Evolutionary conservation across 106 monocot species (phyloP), one percentile per base, ranked within the genome.

Genomic region (Platanthera guangdongensis): DNA sequence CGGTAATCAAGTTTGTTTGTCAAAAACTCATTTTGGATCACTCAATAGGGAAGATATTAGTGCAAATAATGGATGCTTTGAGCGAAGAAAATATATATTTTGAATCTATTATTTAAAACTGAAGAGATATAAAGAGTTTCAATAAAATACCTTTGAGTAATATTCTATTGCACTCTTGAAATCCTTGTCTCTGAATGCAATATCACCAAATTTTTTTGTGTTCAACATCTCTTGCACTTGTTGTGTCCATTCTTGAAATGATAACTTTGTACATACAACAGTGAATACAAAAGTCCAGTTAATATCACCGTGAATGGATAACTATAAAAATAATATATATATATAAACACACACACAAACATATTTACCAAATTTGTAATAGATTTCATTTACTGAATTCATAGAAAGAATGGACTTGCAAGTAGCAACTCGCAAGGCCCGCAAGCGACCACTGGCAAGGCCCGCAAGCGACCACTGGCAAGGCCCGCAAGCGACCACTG

Each of bases 211-310:
- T 64, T 88, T 94, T 75, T 94, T 94, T 30, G 94, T 94, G 74
- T 91, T 94, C 80, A 94, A 59, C 89, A 94, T 89, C 78, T 94
- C 94, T 81, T 94, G 94, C 81, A 94, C 94, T 85, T 94, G 94
- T 73, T 94, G 94, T 19, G 94, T 94, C 94, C 94, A 94, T 78
- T 94, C 94, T 87, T 94, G 94, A 85, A 94, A 94, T 53, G 94
- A 94, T 50, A 94, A 82, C 94, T 94, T 84, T 53, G 82, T 5
- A 67, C 28, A 48, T 9, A 52, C 19, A 78, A 52, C 13, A 4
- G 47, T 6, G 14, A 70, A 70, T 15, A 70, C 2, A 9, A 70
- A 47, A 2, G 47, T 15, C 15, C 70, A 70, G 47, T 70, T 47
- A 65, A 22, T 9, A 65, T 4, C 30, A 30, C 18, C 30, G 10